These are phyloP conservation scores for Pyrenochaeta sp. DNA, from an alignment of 2,329 filamentous ascomycete species.

Conservation along the genomic window DNA sequence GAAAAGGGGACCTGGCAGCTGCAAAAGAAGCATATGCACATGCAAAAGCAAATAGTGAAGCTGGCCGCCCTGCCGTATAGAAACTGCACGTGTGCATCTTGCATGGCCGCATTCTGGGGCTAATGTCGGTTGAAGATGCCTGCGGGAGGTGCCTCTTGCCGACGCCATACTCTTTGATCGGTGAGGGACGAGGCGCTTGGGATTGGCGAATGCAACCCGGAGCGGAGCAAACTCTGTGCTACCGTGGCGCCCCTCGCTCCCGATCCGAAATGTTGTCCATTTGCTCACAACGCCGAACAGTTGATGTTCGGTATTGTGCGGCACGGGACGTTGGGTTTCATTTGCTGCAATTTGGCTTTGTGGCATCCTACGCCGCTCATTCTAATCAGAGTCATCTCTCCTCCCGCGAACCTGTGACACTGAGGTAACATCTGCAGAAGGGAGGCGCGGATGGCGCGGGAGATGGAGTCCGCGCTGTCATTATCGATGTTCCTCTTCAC, in stretches of 20 bases:
- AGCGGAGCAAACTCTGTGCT: neutral
- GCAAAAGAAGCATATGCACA: slow-evolving; percentile 7
- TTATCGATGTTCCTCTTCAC: neutral
- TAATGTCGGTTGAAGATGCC: slow-evolving; percentile 10
- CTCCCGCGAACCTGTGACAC: neutral
- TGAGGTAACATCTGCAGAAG: neutral
- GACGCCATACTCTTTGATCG: slow-evolving; percentile 18
- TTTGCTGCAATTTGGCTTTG: too few species aligned
- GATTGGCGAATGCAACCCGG: neutral
- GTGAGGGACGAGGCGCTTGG: slow-evolving; percentile 9
- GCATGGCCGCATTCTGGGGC: neutral
- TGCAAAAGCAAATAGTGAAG: neutral
- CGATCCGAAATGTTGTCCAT: neutral
- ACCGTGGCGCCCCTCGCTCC: neutral
- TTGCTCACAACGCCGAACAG: neutral
- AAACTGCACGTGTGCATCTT: neutral
- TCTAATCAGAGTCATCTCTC: too few species aligned
- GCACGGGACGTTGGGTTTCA: too few species aligned
- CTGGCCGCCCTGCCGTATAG: slow-evolving; percentile 6
- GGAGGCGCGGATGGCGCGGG: neutral
- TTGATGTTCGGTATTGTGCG: too few species aligned
- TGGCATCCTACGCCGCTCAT: too few species aligned
- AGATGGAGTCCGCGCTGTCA: neutral
- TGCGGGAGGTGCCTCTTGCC: slow-evolving; percentile 28
- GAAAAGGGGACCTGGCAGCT: neutral